Evolutionary conservation across 306 rosid genomes (phyloP), one percentile per base, ranked within the genome.

Genomic region (Fagus crenata): DNA sequence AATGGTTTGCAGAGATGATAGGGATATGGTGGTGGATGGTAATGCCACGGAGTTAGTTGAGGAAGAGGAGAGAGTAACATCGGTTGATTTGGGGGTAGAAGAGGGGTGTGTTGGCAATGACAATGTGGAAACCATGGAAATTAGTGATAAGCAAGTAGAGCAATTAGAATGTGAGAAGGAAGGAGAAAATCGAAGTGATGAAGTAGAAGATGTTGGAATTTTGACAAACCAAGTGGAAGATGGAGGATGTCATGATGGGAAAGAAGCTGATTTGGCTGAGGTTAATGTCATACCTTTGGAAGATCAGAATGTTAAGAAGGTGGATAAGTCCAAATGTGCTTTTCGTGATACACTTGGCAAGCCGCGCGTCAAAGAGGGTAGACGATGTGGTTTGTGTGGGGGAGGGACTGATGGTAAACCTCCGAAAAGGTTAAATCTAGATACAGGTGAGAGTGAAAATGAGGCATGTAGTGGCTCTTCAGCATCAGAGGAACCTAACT

Each of bases 381-480:
- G 97, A 68, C 83, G 90, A 51, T 95, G 98, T 85, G 93, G 97
- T 72, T 84, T 95, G 87, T 95, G 98, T 65, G 98, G 98, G n/a
- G 97, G 97, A 76, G 97, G 97, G 46, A 87, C 83, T 49, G 97
- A 95, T 56, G 92, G 98, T 67, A 90, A 88, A 70, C 98, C 97
- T 69, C 97, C 98, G 3, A 92, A 89, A 73, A 87, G 81, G 82
- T 85, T 88, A 73, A 85, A 70, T 74, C 97, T 82, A 54, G 97
- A 89, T 75, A 81, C 80, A 0, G 97, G 96, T 74, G 97, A 90
- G 67, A 89, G 96, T 86, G 98, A 87, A 49, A 85, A 92, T 81
- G 98, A 95, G 85, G 87, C 89, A 73, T 92, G 82, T 43, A 79
- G 97, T 33, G 97, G 97, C 35, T 86, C 96, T 32, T 95, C 97